These are phyloP conservation scores for Thielaviopsis punctulata DNA, from an alignment of 2,329 filamentous ascomycete species.

Conservation along the genomic window DNA sequence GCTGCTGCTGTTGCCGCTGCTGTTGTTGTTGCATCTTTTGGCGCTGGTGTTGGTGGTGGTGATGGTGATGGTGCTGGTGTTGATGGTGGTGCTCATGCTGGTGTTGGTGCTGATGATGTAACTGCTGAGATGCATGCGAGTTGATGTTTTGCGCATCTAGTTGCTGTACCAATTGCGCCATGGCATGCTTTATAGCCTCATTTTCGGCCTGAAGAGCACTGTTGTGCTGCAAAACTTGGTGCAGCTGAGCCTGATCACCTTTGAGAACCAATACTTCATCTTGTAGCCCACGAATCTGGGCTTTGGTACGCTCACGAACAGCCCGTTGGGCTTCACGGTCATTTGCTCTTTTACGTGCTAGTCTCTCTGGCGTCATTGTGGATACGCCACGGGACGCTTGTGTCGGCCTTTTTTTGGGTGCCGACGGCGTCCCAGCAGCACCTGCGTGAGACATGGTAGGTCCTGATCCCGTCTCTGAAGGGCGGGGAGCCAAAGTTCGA, in stretches of 20 bases:
- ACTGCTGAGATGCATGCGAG: not conserved
- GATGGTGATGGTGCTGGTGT: not conserved
- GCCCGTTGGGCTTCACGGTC: conserved; percentile 69
- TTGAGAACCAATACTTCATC: conserved; percentile 11
- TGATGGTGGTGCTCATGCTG: conserved; percentile 8
- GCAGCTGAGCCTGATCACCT: conserved; percentile 39
- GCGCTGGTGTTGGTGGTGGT: not conserved
- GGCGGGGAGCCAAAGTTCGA: conserved; percentile 7
- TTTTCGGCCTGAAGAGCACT: conserved; percentile 66
- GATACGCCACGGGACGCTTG: conserved; percentile 23
- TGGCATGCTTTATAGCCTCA: conserved; percentile 47
- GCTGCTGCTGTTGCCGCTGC: not conserved
- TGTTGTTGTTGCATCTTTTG: not conserved
- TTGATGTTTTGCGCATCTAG: conserved; percentile 6
- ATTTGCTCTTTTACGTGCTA: conserved; percentile 48
- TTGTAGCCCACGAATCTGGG: conserved; percentile 52
- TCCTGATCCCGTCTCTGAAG: not conserved
- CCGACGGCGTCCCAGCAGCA: conserved; percentile 7
- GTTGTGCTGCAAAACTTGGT: conserved; percentile 57
- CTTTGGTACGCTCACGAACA: conserved; percentile 66
- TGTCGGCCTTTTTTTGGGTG: conserved; percentile 2
- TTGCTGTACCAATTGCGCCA: conserved; percentile 9
- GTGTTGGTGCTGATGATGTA: conserved; percentile 2
- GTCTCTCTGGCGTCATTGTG: conserved; percentile 56
- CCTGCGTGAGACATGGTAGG: conserved; percentile 3